Evolutionary conservation across 768 basidiomycete genomes (phyloP), one percentile per base, ranked within the genome.

Genomic region (Cystofilobasidium ferigula): DNA sequence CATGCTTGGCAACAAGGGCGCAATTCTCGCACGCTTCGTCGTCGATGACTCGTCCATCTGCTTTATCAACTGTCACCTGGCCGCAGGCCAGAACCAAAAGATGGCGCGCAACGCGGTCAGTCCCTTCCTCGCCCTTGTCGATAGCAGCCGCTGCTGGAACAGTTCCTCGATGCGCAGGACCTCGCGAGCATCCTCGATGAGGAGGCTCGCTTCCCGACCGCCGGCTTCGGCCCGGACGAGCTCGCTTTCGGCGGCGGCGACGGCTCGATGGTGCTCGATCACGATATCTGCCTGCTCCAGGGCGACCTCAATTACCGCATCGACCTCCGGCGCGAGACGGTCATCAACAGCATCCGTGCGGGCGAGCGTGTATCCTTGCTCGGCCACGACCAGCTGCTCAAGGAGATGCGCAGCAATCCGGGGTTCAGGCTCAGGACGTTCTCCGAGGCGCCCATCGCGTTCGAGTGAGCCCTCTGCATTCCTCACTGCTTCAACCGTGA

Each of bases 281-380:
- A 99, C 75, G 94, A 99, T 72, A 83, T 94, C 57, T 89, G 92
- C 63, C 85, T 97, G 62, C 86, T 93, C 57, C 89, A 86, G 68
- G 94, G 94, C 0, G 94, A 98, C 76, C 81, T 99, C 78, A 99
- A 99, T 77, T 99, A 97, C 74, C 90, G 94, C 51, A 93, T 98
- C 70, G 93, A 98, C 76, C 85, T 88, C 71, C 84, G 91, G 1
- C 82, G 94, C 30, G 93, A 97, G 28, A 80, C 83, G 38, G 88
- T 93, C 70, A 77, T 90, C 56, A 77, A 85, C 0, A 82, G 85
- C 35, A 80, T 93, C 60, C 79, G 83, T n/a, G 78, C 83, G 0
- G 82, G 83, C 38, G 86, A 94, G 57, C 77, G 84, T 24, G 77
- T 80, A 2, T 78, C 77, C 38, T 82, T 99, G 10, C 75, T 86